Base-by-base conservation (phyloP, 495 filamentous ascomycete genomes). In the Podospora bellae-mahoneyi region DNA sequence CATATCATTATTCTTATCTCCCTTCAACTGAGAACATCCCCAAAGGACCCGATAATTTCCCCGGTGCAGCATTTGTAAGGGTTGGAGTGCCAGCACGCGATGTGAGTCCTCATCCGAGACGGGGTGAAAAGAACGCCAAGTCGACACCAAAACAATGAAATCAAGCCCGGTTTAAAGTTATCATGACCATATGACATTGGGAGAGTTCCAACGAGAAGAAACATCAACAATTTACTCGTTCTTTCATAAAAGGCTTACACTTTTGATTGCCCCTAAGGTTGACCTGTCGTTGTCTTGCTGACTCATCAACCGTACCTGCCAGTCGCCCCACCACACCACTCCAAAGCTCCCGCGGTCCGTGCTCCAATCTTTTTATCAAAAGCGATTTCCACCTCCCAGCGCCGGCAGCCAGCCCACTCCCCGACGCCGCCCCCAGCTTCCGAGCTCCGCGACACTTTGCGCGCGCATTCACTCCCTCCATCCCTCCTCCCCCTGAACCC, bases 301-400 rank as follows among this genome's bases (percentile, higher is more conserved):
- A 66, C 66, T 71, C 48, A 68, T 71, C 48, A 62, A 13, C 58
- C 48, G 27, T 61, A 61, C 2, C 28, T 1, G 66, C 13, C 28
- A 0, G 66, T 2, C 68, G 63, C 63, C 66, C 66, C 48, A 68
- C 15, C 44, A 28, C 26, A 59, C 64, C 68, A 64, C 28, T 23
- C 5, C 27, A 23, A 44, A 65, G 56, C 67, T 57, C 55, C 60
- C 60, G 7, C 4, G 27, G 60, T 20, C 32, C 61, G 30, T 19
- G n/a, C 61, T 32, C 61, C 28, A 63, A 63, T 63, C 61, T 63
- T 63, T 63, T 63, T 63, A 63, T 63, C 61, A 26, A 39, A 63
- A 63, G 61, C 30, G n/a, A 48, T 48, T 63, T 28, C 61, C 27
- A 48, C 18, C 61, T 10, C 19, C 19, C 30, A 13, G 16, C 30